These are phyloP conservation scores for Pseudoscleropodium purum DNA, from an alignment of 225 moss, liverwort and hornwort genomes.

Conservation along the genomic window DNA sequence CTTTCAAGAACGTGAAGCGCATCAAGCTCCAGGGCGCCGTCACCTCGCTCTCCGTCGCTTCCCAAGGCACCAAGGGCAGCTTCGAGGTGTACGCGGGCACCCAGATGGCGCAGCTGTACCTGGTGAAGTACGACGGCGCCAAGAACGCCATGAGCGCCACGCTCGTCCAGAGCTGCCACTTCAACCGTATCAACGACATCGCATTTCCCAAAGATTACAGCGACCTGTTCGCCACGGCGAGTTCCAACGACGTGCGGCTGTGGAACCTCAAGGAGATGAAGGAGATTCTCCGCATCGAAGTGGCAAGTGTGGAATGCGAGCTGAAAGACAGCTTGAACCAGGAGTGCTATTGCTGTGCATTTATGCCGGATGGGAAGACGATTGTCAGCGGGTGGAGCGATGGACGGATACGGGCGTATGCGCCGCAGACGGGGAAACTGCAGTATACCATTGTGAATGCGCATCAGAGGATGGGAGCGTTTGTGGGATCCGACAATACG, in stretches of 20 bases:
- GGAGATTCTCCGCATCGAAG: conserved; percentile 79
- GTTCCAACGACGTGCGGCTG: conserved; percentile 69
- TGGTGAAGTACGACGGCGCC: conserved; percentile 75
- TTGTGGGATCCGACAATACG: conserved; percentile 41
- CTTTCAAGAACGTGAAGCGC: conserved; percentile 37
- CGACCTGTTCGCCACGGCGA: conserved; percentile 81
- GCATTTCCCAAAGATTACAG: conserved; percentile 75
- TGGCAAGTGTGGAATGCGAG: conserved; percentile 63
- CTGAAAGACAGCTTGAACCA: conserved; percentile 77
- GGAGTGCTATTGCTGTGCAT: conserved; percentile 66
- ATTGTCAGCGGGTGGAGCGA: conserved; percentile 91
- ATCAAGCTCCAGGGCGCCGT: conserved; percentile 64
- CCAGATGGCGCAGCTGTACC: conserved; percentile 58
- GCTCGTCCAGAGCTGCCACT: conserved; percentile 73
- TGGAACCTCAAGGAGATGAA: conserved; percentile 76
- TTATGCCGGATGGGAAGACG: conserved; percentile 96
- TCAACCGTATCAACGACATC: conserved; percentile 89
- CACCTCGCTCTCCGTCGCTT: conserved; percentile 57
- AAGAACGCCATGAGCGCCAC: conserved; percentile 56
- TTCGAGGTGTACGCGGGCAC: conserved; percentile 83
- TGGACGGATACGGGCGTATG: conserved; percentile 78
- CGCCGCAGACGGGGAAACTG: conserved; percentile 80
- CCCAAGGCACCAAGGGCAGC: conserved; percentile 48
- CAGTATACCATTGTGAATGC: conserved; percentile 84
- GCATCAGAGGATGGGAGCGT: conserved; percentile 76